phyloP scores from a whole-genome alignment of 306 rosid genomes.

The Quercus wislizeni region DNA sequence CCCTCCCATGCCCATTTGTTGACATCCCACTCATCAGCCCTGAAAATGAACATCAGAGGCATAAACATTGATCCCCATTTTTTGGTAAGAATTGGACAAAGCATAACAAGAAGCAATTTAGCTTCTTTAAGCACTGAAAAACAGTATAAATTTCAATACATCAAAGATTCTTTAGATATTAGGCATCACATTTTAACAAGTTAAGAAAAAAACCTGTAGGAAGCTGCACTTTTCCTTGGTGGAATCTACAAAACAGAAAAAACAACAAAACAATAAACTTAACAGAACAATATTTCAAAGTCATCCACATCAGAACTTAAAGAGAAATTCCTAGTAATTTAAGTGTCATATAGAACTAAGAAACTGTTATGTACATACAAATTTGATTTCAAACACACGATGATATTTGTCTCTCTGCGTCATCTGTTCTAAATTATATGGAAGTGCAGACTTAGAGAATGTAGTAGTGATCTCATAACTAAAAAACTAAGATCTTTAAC shows the following conservation, averaged over 20 bases:
- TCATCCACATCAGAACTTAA: background rate
- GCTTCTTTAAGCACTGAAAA: constrained; percentile 4
- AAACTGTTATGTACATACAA: background rate
- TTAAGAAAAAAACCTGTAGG: constrained; percentile 77
- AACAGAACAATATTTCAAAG: background rate
- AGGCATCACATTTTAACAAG: constrained; percentile 15
- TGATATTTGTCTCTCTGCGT: background rate
- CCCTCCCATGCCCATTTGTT: constrained; percentile 99
- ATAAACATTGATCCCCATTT: constrained; percentile 22
- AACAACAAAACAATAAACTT: constrained; percentile 9
- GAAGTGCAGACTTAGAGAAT: background rate
- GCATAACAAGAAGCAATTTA: background rate
- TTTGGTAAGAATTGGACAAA: background rate
- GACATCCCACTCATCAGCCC: constrained; percentile 99
- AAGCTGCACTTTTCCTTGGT: constrained; percentile 92
- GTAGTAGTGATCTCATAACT: background rate
- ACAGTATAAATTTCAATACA: constrained; percentile 12
- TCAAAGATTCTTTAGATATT: constrained; percentile 8
- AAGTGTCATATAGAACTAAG: background rate
- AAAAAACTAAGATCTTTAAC: background rate
- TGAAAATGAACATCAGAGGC: constrained; percentile 40
- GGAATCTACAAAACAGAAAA: constrained; percentile 74
- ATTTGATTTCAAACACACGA: background rate
- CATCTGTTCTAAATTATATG: background rate
- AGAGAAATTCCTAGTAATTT: no score